These are phyloP conservation scores for Pseudocohnilembus persalinus DNA, from an alignment of 169 alveolate genomes.

Conservation along the genomic window DNA sequence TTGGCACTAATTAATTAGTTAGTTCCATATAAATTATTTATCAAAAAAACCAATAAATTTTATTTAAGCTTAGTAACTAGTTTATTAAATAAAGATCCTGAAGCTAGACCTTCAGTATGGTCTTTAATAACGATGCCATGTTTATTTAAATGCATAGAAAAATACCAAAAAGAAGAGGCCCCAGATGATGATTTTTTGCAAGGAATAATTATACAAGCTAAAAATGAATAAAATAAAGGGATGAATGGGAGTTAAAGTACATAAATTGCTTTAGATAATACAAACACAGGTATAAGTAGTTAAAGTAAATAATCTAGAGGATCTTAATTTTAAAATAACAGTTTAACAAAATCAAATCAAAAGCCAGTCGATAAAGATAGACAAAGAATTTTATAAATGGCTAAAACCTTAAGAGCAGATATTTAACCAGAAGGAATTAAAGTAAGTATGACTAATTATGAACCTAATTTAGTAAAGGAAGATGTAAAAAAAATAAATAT, in stretches of 20 bases:
- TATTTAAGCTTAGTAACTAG: conserved; percentile 39
- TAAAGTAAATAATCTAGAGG: too few relatives aligned
- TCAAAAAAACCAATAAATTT: conserved; percentile 14
- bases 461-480: not conserved
- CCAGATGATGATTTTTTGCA: conserved; percentile 22
- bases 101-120: conserved; percentile 63
- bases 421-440: not conserved
- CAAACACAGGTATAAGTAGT: too few relatives aligned
- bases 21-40: not conserved
- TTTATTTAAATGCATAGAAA: conserved; percentile 53
- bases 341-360: too few relatives aligned
- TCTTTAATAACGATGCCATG: conserved; percentile 68
- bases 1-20: not conserved
- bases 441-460: not conserved
- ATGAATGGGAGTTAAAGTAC: not conserved
- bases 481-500: not conserved
- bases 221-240: not conserved
- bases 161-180: conserved; percentile 52
- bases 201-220: not conserved
- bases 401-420: not conserved
- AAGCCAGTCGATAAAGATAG: not conserved
- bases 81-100: conserved; percentile 64
- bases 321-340: too few relatives aligned
- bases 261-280: too few relatives aligned
- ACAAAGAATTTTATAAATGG: not conserved